A percentile compares a stretch with the other conserved stretches of the same genome.
phyloP scores from a whole-genome alignment of 2,329 filamentous ascomycete genomes.

The Botrytis pseudocinerea region DNA sequence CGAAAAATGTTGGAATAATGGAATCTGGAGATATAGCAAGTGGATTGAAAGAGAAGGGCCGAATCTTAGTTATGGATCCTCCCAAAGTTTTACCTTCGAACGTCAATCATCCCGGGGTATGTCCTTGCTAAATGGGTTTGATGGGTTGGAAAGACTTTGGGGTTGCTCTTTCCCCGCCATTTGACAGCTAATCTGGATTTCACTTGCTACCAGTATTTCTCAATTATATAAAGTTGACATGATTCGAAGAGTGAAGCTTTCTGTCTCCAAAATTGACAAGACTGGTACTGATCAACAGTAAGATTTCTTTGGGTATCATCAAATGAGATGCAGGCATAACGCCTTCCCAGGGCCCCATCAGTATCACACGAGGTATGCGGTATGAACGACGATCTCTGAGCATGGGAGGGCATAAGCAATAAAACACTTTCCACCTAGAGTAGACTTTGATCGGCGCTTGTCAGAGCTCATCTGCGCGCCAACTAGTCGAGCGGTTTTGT shows the following conservation, averaged over 20 bases:
- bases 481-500: background rate
- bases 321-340: background rate
- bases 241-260: background rate
- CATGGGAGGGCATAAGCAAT: constrained; percentile 1
- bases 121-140: constrained; percentile 12
- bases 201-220: background rate
- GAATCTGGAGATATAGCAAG: constrained; percentile 11
- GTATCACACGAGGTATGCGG: background rate
- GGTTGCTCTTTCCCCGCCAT: constrained; percentile 9
- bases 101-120: constrained; percentile 3
- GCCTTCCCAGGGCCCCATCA: background rate
- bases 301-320: background rate
- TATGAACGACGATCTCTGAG: background rate
- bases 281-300: background rate
- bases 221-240: background rate
- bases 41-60: constrained; percentile 14
- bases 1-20: constrained; percentile 8
- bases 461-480: constrained; percentile 6
- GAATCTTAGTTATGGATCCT: constrained; percentile 15
- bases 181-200: background rate
- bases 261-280: background rate
- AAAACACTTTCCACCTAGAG: background rate
- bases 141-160: background rate
- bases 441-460: constrained; percentile 12
- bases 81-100: background rate